Base-by-base conservation (phyloP, 2,329 filamentous ascomycete species). In the Mycogone perniciosa region DNA sequence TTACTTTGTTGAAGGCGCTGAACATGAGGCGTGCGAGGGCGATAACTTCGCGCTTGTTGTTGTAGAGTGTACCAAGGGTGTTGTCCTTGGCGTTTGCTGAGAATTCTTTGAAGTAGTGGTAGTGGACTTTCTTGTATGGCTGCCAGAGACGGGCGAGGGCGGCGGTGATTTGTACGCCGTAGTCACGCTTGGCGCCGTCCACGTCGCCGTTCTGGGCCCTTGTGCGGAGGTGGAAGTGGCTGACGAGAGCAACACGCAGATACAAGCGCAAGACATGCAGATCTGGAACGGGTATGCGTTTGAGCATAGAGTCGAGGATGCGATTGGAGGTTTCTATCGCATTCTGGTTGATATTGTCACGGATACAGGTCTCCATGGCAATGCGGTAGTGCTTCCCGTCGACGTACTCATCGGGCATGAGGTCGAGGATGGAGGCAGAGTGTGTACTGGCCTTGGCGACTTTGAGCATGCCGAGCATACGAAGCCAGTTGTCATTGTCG, bases 311-410 rank as follows among this genome's bases (percentile, higher is more conserved):
- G 47, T 82, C 73, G 31, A 96, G 70, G 29, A 95, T 73, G 46
- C 73, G 67, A 46, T 74, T 80, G 4, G 88, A 86, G 57, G 86
- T 76, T 3, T 73, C 68, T 56, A 95, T 78, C 26, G 81, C 79
- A 47, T 84, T 79, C n/a, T 66, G 74, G 64, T 95, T 96, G 50
- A 84, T 82, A 62, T 83, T 85, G 71, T 96, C 89, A 51, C 85
- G 80, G 27, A 81, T 71, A 66, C 90, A 96, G 5, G 82, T 76
- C 56, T 78, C 77, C 73, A 96, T 82, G 48, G 86, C 89, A 43
- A 89, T 78, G 48, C 81, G 79, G 69, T 90, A 88, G 7, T 81
- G 82, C 52, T 77, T 78, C 33, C 63, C 59, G 50, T 64, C 67
- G 37, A 79, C 62, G 54, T 72, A 58, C 6, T 69, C 60, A 26